Evolutionary conservation across 371 early-diverging fungal species (phyloP).

Genomic region (Saksenaea oblongispora): DNA sequence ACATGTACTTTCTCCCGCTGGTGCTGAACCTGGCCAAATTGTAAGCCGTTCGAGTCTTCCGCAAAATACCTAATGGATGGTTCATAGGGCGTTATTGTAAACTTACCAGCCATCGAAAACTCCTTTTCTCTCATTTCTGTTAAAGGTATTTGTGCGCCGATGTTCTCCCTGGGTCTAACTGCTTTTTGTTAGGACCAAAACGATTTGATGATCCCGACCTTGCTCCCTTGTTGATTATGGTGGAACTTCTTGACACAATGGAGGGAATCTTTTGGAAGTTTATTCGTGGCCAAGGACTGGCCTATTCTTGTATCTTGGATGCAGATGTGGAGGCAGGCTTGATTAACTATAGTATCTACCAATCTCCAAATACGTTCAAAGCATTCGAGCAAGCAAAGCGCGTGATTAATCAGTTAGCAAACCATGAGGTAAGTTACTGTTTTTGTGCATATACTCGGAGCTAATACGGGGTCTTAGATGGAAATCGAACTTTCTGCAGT

Average conservation of each 20-base stretch:
- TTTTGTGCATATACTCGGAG: background rate
- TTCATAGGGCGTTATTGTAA: conserved; percentile 49
- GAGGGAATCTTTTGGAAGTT: conserved; percentile 71
- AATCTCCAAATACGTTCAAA: conserved; percentile 60
- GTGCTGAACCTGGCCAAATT: conserved; percentile 53
- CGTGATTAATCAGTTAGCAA: conserved; percentile 56
- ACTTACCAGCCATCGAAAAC: conserved; percentile 64
- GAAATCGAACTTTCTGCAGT: conserved; percentile 57
- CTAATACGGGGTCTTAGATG: conserved; percentile 21
- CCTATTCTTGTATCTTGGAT: conserved; percentile 58
- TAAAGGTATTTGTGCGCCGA: conserved; percentile 14
- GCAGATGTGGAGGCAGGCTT: conserved; percentile 55
- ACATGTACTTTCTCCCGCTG: conserved; percentile 51
- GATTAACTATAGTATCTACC: conserved; percentile 58
- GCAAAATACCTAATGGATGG: no score
- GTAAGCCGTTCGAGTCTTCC: conserved; percentile 25
- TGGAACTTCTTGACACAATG: conserved; percentile 60
- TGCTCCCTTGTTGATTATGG: conserved; percentile 60
- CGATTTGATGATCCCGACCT: conserved; percentile 60
- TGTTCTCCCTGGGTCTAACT: background rate
- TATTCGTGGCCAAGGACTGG: conserved; percentile 70
- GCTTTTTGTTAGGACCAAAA: conserved; percentile 40
- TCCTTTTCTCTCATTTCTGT: conserved; percentile 56
- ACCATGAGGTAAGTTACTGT: conserved; percentile 31
- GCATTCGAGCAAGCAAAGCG: conserved; percentile 62